Evolutionary conservation across 345 rosid species (phyloP).

Genomic region (Bruguiera sexangula): DNA sequence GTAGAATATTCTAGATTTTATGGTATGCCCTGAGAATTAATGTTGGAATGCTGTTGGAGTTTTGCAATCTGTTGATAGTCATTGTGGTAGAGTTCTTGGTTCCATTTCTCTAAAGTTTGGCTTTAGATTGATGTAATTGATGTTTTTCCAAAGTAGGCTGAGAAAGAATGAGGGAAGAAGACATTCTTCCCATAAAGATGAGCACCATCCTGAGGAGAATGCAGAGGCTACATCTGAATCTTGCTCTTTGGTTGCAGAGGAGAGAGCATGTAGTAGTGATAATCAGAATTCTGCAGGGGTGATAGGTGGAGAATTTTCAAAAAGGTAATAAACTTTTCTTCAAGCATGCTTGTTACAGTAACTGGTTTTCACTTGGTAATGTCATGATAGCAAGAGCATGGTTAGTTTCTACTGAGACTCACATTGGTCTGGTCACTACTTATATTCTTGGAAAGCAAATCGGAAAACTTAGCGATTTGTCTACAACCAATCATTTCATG

Average conservation of each 20-base stretch:
- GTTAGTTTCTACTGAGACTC: background rate
- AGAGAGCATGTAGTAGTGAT: conserved; percentile 68
- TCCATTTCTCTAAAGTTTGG: conserved; percentile 4
- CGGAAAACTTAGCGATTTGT: too few species aligned
- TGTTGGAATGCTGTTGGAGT: background rate
- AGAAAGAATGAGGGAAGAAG: conserved; percentile 40
- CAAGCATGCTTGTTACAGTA: background rate
- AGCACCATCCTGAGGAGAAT: conserved; percentile 40
- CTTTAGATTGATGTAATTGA: conserved; percentile 5
- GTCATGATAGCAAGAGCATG: background rate
- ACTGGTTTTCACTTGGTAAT: background rate
- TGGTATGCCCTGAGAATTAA: conserved; percentile 2
- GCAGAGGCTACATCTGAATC: conserved; percentile 68
- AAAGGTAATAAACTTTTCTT: conserved; percentile 46
- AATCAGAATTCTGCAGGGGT: conserved; percentile 40
- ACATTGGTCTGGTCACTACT: too few species aligned
- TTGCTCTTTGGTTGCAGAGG: conserved; percentile 64
- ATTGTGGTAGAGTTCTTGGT: background rate
- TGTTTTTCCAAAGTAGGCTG: conserved; percentile 30
- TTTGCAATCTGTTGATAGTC: background rate
- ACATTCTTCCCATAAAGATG: conserved; percentile 36
- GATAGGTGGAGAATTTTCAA: conserved; percentile 42
- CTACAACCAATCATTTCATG: too few species aligned
- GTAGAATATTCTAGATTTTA: background rate
- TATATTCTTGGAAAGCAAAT: too few species aligned